Base-by-base conservation (phyloP, 2,329 filamentous ascomycete genomes). In the Penicillium decumbens region DNA sequence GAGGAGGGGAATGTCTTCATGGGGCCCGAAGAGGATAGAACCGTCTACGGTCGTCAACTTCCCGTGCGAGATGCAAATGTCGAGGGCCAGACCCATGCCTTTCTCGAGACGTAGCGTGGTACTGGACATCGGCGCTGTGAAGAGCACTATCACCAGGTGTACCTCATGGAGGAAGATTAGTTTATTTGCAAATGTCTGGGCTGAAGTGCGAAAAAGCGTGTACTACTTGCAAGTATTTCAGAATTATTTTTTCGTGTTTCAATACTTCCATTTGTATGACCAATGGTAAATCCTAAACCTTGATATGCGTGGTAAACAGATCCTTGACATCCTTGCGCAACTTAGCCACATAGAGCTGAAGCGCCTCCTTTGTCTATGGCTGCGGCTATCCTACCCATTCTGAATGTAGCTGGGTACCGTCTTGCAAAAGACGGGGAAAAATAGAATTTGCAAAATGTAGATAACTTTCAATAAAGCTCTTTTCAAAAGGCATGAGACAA, bases 301-400 rank as follows among this genome's bases (percentile, higher is more conserved):
- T 30, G 12, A 30, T 30, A 30, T 12, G 29, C 13, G 13, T 30
- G 29, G 13, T 30, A 30, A 10, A 4, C 28, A 29, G 20, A 27
- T 45, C 40, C 42, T 29, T 35, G 15, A 50, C 7, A 6, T 50
- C 47, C 20, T 39, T 41, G 10, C 47, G 35, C 35, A 41, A 15
- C 18, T 45, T 45, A 7, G 43, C 42, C 30, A 50, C 12, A 29
- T 50, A 50, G 7, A 50, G 8, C 27, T 45, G 41, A 8, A 50
- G 42, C 25, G 45, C 41, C n/a, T 50, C 47, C 15, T 35, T 37
- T 2, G 37, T 50, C 37, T 38, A 50, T 6, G 47, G 15, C 15
- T 18, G 15, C 15, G 15, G 15, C 15, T 18, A 18, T 18, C 15
- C 15, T 18, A 18, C 15, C 15, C 15, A 18, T 18, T 18, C 15